These are phyloP conservation scores for Naegleria fowleri DNA, from an alignment of 208 protist species.

Conservation along the genomic window DNA sequence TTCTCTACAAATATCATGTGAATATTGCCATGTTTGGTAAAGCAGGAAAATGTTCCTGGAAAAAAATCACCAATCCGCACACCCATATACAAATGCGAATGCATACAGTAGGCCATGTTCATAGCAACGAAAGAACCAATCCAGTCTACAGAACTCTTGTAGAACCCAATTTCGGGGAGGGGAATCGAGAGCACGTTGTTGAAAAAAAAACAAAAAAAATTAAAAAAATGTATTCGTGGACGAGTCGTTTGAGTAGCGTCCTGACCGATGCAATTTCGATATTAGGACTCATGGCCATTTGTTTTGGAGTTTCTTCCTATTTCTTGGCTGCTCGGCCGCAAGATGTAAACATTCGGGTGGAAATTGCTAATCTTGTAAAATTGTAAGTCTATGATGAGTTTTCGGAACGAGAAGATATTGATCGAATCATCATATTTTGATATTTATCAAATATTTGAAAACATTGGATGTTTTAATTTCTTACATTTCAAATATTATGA, in stretches of 20 bases:
- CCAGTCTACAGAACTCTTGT: neutral
- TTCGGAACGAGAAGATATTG: no score
- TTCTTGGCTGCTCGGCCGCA: neutral
- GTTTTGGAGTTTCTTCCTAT: neutral
- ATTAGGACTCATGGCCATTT: neutral
- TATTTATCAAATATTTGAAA: no score
- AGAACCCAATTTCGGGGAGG: no score
- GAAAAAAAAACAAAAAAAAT: no score
- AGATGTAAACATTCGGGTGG: neutral
- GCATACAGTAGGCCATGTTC: no score
- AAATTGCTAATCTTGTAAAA: neutral
- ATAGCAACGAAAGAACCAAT: neutral
- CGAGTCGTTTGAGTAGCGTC: neutral
- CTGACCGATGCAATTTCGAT: neutral
- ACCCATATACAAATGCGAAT: no score
- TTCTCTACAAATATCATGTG: neutral
- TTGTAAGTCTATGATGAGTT: neutral
- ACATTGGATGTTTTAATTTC: no score
- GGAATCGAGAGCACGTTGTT: no score
- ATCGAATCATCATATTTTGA: no score
- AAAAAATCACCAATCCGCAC: no score
- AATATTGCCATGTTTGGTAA: neutral
- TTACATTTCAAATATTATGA: no score
- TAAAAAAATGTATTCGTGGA: neutral
- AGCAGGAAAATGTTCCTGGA: no score